phyloP scores from a whole-genome alignment of 2,329 filamentous ascomycete species.

The Fusarium sp. region DNA sequence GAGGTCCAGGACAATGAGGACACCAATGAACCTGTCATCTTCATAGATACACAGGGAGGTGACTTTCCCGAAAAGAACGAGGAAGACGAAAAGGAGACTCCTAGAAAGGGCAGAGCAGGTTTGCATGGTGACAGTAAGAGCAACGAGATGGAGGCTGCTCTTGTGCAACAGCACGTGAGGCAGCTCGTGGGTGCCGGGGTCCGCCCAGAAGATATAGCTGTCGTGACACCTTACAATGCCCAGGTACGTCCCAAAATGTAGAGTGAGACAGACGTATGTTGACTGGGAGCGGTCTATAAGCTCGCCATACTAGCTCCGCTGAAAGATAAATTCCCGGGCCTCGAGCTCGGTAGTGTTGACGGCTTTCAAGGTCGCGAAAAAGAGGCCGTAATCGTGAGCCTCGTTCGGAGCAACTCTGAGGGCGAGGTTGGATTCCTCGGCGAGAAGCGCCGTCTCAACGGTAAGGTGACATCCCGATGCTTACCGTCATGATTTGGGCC shows the following conservation, averaged over 20 bases:
- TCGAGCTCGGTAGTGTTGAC: slow-evolving; percentile 96
- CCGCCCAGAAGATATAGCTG: slow-evolving; percentile 83
- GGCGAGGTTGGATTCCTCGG: slow-evolving; percentile 92
- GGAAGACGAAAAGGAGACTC: slow-evolving; percentile 67
- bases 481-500: neutral
- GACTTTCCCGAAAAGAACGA: slow-evolving; percentile 87
- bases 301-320: slow-evolving; percentile 81
- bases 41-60: slow-evolving; percentile 96
- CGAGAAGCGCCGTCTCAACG: slow-evolving; percentile 91
- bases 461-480: slow-evolving; percentile 59
- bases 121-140: slow-evolving; percentile 75
- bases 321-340: slow-evolving; percentile 81
- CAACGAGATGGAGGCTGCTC: slow-evolving; percentile 87
- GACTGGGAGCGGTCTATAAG: slow-evolving; percentile 52
- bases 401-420: slow-evolving; percentile 90
- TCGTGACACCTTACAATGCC: slow-evolving; percentile 96
- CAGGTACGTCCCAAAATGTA: slow-evolving; percentile 63
- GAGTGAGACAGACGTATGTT: slow-evolving; percentile 6
- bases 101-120: slow-evolving; percentile 56
- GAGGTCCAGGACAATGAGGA: slow-evolving; percentile 83
- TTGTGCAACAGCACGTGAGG: slow-evolving; percentile 81
- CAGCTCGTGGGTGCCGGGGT: slow-evolving; percentile 83
- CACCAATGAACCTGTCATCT: slow-evolving; percentile 86
- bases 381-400: slow-evolving; percentile 89
- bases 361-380: slow-evolving; percentile 98